Evolutionary conservation across 176 grass and related monocot genomes (phyloP), one percentile per base, ranked within the genome.

Genomic region (Carex kokanica): DNA sequence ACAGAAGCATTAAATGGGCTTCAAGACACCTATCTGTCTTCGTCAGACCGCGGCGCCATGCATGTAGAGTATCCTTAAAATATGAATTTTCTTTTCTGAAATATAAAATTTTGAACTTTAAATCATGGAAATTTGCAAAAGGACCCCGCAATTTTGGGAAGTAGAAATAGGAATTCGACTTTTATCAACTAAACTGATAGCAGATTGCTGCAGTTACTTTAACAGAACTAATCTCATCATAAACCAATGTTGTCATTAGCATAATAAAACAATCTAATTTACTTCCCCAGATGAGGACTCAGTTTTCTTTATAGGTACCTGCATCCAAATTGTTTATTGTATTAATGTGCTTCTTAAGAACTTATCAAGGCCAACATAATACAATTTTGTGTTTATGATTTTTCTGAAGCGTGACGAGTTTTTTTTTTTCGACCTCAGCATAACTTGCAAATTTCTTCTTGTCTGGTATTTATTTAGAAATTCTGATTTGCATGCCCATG

Each of bases 21-120:
- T 65, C 61, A 67, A 68, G 80, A 62, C 80, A 82, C 40, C 21
- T 82, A 45, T 31, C 63, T 82, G 61, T 60, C 80, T 68, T 82
- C 80, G 0, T 66, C 80, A 68, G 80, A 63, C 53, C n/a, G 36
- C 3, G 63, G 80, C 5, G 40, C 60, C 6, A 8, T 82, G 80
- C 61, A 67, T 67, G 21, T 82, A 82, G 80, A 82, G 80, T 82
- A 82, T 82, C 62, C 62, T 82, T 67, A 61, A 63, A 31, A 38
- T 31, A 47, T 24, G 21, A 75, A 54, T 75, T 27, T 64, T 82
- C 15, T 67, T 25, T 66, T 51, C 61, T 66, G 18, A 82, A 65
- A 47, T 49, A 61, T 81, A 49, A n/a, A 61, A 36, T 54, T 27
- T 21, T 8, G 14, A 81, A 0, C 17, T 80, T 31, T 8, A 40